Base-by-base conservation (phyloP, 2,329 filamentous ascomycete species). In the Karstenula rhodostoma region DNA sequence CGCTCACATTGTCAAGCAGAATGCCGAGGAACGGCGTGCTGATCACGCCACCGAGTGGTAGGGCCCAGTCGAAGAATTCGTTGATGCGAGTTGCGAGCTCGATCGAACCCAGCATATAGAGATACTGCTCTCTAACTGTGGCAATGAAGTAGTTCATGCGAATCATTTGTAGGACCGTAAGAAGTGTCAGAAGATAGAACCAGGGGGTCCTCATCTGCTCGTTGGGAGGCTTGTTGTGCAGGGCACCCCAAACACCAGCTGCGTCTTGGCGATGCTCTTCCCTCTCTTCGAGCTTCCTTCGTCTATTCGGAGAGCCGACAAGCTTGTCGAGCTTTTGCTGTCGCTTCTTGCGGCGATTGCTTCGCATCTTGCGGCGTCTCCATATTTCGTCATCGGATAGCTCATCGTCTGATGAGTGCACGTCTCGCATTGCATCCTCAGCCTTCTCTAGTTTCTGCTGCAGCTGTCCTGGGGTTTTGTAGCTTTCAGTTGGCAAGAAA, bases 91-190 rank as follows among this genome's bases (percentile, higher is more conserved):
- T 82, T 0, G 92, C 91, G 50, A 83, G 80, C 1, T 81, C 77
- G 56, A 81, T 79, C 0, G 88, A 89, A 40, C 81, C 81, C 5
- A 96, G 85, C 51, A 97, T 85, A 70, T 88, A 89, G 50, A 87
- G 85, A 78, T 96, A 96, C 76, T 97, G 93, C 3, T 89, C 85
- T 2, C 90, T 86, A 64, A 97, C 89, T 2, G 93, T 96, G 3
- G 93, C 92, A 56, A 97, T 92, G 74, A 96, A 96, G 81, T 93
- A 96, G 80, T 96, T 96, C 84, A 96, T 96, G 19, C 73, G 67
- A 10, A 77, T 64, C 80, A 84, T 87, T 74, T 85, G 83, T 29
- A 85, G 63, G 47, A 85, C 77, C 3, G 92, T 96, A 75, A 96
- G 94, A 22, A 93, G 78, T 5, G 91, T 91, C 69, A 96, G 91